Evolutionary conservation across 2,329 filamentous ascomycete genomes (phyloP).

Genomic region (Leptographium wingfieldii): DNA sequence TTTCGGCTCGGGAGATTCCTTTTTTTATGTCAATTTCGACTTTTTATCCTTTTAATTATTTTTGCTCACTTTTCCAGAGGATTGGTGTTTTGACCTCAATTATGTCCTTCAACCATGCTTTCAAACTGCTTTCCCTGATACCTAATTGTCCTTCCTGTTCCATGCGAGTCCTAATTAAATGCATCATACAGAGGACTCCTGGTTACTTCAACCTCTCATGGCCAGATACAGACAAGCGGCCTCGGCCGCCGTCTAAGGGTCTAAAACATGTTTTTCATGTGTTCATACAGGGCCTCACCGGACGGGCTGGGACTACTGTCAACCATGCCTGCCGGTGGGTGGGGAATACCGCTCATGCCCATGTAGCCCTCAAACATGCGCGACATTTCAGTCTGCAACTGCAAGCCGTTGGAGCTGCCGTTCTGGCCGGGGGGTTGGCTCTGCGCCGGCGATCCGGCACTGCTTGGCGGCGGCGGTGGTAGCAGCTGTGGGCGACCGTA

Average conservation of each 20-base stretch:
- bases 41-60: not conserved
- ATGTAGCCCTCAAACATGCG: constrained; percentile 31
- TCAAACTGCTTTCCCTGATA: too few species aligned
- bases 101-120: too few species aligned
- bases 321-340: not conserved
- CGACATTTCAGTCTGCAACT: constrained; percentile 42
- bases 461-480: constrained; percentile 2
- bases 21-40: not conserved
- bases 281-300: constrained; percentile 3
- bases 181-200: not conserved
- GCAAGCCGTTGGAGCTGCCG: constrained; percentile 28
- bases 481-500: not conserved
- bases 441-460: not conserved
- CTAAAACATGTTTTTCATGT: constrained; percentile 7
- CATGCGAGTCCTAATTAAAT: too few species aligned
- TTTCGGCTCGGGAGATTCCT: not conserved
- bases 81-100: too few species aligned
- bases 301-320: not conserved
- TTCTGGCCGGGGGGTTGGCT: not conserved
- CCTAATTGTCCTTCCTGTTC: too few species aligned
- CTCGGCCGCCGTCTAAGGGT: not conserved
- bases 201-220: not conserved
- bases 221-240: not conserved
- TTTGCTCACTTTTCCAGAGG: too few species aligned
- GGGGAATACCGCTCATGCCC: constrained; percentile 11